Conservation (phyloP, 176 grass and related monocot genomes). For the Paspalum notatum region DNA sequence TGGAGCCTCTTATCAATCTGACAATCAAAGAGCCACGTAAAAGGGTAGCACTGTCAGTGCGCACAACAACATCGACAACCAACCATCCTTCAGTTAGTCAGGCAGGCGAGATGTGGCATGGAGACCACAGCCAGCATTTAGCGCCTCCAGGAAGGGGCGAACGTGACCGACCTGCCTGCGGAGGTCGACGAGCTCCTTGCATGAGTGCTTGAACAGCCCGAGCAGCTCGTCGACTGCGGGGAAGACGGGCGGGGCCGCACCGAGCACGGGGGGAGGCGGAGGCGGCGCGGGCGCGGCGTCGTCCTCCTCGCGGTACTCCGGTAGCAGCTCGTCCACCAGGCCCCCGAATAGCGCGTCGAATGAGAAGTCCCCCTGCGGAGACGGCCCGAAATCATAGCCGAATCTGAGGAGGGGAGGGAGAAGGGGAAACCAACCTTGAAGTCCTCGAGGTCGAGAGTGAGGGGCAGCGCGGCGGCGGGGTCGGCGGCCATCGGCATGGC, state of each 20-base stretch:
- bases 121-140: neutral
- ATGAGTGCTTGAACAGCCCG: conserved; percentile 91
- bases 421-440: conserved; percentile 69
- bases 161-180: conserved; percentile 63
- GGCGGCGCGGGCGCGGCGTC: conserved; percentile 46
- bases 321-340: conserved; percentile 89
- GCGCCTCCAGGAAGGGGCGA: too few relatives aligned
- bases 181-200: conserved; percentile 97
- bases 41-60: neutral
- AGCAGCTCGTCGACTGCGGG: conserved; percentile 92
- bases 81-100: neutral
- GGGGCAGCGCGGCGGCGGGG: conserved; percentile 66
- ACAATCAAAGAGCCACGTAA: conserved; percentile 5
- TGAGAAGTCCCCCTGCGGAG: conserved; percentile 83
- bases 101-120: neutral
- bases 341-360: conserved; percentile 86
- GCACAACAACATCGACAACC: neutral
- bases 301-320: conserved; percentile 72
- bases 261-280: conserved; percentile 49
- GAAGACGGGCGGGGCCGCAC: conserved; percentile 63
- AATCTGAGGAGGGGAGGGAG: neutral
- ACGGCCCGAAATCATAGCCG: neutral
- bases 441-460: conserved; percentile 91
- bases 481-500: conserved; percentile 51
- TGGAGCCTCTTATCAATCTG: conserved; percentile 96